These are phyloP conservation scores for Colletotrichum melonis DNA, from an alignment of 2,329 filamentous ascomycete genomes.

Conservation along the genomic window DNA sequence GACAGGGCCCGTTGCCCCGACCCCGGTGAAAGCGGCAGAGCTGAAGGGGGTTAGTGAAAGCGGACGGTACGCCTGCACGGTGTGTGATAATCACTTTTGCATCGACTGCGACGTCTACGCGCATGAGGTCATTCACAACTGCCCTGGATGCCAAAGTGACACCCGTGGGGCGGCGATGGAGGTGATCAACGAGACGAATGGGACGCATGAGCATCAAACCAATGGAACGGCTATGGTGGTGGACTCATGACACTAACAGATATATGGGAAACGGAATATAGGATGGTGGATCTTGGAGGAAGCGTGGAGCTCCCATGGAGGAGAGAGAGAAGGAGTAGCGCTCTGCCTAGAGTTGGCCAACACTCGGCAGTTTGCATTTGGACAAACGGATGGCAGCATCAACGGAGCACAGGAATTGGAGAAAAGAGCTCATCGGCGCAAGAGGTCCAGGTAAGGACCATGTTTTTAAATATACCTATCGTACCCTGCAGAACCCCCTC, in stretches of 20 bases:
- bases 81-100: conserved; percentile 93
- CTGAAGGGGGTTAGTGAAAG: conserved; percentile 83
- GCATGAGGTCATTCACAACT: conserved; percentile 95
- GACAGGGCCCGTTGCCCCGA: conserved; percentile 35
- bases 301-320: neutral
- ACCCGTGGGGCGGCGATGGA: conserved; percentile 44
- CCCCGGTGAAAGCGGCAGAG: conserved; percentile 37
- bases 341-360: neutral
- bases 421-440: neutral
- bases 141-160: conserved; percentile 83
- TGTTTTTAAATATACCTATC: conserved; percentile 7
- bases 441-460: neutral
- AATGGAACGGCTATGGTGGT: conserved; percentile 58
- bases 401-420: neutral
- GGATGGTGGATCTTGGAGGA: neutral
- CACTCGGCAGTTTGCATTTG: neutral
- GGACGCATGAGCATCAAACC: conserved; percentile 40
- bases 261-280: neutral
- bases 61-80: conserved; percentile 86
- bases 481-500: neutral
- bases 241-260: conserved; percentile 42
- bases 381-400: neutral
- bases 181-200: conserved; percentile 43
- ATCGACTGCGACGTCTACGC: conserved; percentile 98
- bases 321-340: neutral